Base-by-base conservation (phyloP, 208 protist species). In the Histomonas meleagridis region DNA sequence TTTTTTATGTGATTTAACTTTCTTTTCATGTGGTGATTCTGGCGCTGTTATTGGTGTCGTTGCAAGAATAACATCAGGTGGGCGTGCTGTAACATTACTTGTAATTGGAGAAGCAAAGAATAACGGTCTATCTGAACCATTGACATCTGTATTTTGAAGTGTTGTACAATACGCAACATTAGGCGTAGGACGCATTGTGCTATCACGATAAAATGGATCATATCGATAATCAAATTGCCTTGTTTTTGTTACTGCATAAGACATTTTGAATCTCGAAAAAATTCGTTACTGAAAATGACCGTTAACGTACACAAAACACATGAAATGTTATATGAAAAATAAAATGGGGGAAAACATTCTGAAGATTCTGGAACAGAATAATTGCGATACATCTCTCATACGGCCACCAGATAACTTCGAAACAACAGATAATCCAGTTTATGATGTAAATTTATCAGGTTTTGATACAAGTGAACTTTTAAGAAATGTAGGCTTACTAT, bases 41-140 rank as follows among this genome's bases (percentile, higher is more conserved):
- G n/a, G 21, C 7, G 7, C 21, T 86, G 23, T 55, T 5, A 46
- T 18, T 35, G 40, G 40, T 38, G 4, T 38, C 40, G 65, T 40
- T 26, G 76, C 76, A 38, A 86, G 76, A 55, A 86, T 55, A 55
- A 86, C 55, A 55, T 86, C 76, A 55, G 76, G 76, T 86, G 76
- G 32, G 51, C 46, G 23, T 2, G 76, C 76, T 28, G 51, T 46
- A 26, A 46, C 76, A 18, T 86, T 32, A n/a, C 40, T 72, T 16
- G 14, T 32, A 38, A 55, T n/a, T 38, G 76, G 76, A 18, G 38
- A 55, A 38, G 76, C 76, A 55, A 86, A 86, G 46, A 86, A 86
- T 55, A 86, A 86, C 32, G 76, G 76, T 16, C 76, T 32, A 86
- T 86, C 76, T 51, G 76, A 86, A 38, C 76, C 76, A 12, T 16